A percentile compares a stretch with the other conserved stretches of the same genome.
These are phyloP conservation scores for Colletotrichum sp. DNA, from an alignment of 2,329 filamentous ascomycete species.

Conservation along the genomic window DNA sequence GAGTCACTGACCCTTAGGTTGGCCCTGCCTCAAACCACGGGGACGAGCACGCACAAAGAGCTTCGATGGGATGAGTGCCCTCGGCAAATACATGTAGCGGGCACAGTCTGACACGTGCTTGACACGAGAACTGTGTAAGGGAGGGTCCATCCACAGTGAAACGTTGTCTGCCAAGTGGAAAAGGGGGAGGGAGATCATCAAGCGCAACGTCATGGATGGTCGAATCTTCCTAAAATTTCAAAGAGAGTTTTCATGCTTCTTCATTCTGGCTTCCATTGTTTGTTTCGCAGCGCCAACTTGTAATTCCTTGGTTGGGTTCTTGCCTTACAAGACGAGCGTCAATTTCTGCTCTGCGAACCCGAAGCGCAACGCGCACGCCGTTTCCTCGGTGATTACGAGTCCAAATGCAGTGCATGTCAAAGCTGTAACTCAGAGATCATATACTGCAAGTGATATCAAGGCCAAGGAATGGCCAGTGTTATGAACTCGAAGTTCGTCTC, in stretches of 20 bases:
- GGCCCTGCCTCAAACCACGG: neutral
- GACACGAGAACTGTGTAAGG: neutral
- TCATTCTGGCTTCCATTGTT: neutral
- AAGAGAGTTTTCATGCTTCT: neutral
- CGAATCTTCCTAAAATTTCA: neutral
- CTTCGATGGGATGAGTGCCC: neutral
- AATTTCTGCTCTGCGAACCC: neutral
- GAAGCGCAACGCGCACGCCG: neutral
- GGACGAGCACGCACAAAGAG: neutral
- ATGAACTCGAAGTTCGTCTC: slow-evolving; percentile 7
- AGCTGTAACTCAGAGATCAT: neutral
- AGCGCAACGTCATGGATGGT: neutral
- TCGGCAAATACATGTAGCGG: neutral
- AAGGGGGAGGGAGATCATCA: neutral
- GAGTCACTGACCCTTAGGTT: neutral
- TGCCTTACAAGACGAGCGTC: neutral
- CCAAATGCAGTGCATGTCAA: neutral
- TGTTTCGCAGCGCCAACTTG: neutral
- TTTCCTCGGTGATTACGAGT: neutral
- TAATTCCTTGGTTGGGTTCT: neutral
- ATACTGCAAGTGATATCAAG: neutral
- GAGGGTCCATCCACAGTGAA: neutral
- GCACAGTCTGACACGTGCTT: neutral
- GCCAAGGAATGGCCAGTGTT: neutral
- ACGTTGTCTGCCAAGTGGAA: neutral